A percentile compares a stretch with the other conserved stretches of the same genome.
Evolutionary conservation across 2,329 filamentous ascomycete species (phyloP).

Genomic region (Hymenoscyphus fraxineus): DNA sequence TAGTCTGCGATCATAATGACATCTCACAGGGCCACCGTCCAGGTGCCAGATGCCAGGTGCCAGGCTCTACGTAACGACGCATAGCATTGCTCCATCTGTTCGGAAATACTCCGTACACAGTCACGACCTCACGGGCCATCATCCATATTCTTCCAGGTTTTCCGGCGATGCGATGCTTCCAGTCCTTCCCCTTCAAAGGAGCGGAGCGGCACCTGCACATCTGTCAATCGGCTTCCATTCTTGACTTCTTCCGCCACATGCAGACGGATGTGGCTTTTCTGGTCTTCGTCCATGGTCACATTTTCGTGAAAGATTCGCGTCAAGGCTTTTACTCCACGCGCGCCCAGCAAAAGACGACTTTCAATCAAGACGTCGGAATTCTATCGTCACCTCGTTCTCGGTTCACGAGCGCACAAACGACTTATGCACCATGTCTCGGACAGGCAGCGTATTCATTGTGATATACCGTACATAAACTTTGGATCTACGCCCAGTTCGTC

Average conservation of each 20-base stretch:
- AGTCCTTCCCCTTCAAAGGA: background rate
- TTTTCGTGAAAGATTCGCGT: slow-evolving; percentile 1
- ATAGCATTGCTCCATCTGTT: background rate
- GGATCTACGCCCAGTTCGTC: background rate
- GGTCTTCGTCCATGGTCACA: background rate
- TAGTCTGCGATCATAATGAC: too few relatives aligned
- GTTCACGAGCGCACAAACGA: background rate
- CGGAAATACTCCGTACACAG: background rate
- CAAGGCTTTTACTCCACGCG: background rate
- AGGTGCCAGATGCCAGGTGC: background rate
- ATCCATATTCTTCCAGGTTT: background rate
- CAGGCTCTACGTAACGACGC: background rate
- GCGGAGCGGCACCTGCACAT: background rate
- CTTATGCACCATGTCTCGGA: background rate
- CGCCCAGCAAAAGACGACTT: too few relatives aligned
- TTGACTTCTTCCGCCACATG: slow-evolving; percentile 2
- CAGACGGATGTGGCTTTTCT: background rate
- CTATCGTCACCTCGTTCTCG: background rate
- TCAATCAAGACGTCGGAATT: too few relatives aligned
- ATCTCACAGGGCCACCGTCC: too few relatives aligned
- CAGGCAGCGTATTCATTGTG: background rate
- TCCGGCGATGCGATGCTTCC: background rate
- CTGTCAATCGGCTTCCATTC: background rate
- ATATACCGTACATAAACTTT: background rate
- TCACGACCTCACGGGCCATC: background rate